Conservation (phyloP, 176 grass and related monocot species). For the Stipa capillata region DNA sequence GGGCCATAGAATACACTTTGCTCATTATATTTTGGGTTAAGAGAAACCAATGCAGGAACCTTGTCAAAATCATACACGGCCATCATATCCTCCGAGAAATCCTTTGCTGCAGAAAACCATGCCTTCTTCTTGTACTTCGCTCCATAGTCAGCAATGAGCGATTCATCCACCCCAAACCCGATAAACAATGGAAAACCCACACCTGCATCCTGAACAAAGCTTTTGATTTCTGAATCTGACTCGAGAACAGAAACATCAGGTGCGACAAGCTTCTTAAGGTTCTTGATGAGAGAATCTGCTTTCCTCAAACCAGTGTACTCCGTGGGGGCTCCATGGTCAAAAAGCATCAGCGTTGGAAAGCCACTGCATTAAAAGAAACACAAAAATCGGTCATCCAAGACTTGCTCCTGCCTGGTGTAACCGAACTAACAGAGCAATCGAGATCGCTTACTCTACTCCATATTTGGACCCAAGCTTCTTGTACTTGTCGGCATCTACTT, state of each 20-base stretch:
- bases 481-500: constrained; percentile 88
- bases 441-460: constrained; percentile 59
- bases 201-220: constrained; percentile 57
- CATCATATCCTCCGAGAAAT: constrained; percentile 83
- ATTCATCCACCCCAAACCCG: constrained; percentile 68
- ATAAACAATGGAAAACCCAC: constrained; percentile 65
- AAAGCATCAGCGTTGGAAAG: constrained; percentile 83
- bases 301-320: constrained; percentile 88
- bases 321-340: constrained; percentile 60
- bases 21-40: constrained; percentile 73
- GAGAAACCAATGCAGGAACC: constrained; percentile 67
- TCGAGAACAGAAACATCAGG: constrained; percentile 64
- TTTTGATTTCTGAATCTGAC: constrained; percentile 47
- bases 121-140: constrained; percentile 79
- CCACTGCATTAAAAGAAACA: constrained; percentile 53
- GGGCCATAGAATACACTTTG: constrained; percentile 77
- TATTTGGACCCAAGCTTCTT: constrained; percentile 76
- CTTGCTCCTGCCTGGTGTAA: not conserved
- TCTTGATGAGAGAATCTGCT: constrained; percentile 54
- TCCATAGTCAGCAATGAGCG: constrained; percentile 42
- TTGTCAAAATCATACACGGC: constrained; percentile 76
- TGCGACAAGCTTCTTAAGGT: constrained; percentile 69
- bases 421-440: not conserved
- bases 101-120: constrained; percentile 77
- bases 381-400: not conserved